Base-by-base conservation (phyloP, 73 alveolate genomes). In the Paramecium sonneborni region DNA sequence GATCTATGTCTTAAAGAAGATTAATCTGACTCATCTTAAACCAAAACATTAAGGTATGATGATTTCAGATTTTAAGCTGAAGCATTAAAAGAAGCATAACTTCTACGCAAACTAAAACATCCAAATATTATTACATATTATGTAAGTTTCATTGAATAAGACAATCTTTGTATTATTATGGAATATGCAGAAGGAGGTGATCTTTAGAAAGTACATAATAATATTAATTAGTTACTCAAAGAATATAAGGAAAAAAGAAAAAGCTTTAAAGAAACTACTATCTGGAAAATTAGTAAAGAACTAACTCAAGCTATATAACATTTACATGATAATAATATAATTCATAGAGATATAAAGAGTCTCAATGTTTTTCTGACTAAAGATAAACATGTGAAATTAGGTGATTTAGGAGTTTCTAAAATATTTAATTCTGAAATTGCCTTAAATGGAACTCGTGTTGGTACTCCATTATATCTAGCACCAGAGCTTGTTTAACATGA, bases 171-270 rank as follows among this genome's bases (percentile, higher is more conserved):
- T 70, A 98, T 98, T 43, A 92, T 98, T 23, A 98, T 98, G 99
- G 99, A 98, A 92, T 98, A 94, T 79, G 99, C 99, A 0, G 98
- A 95, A 69, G 95, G 97, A 41, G 99, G 99, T 0, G 99, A 98
- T 93, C 93, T 98, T 48, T 95, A 96, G 82, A 92, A 95, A 56
- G 97, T 97, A 85, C 91, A 69, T 76, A 85, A 57, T 3, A 28
- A 18, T 35, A 6, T 35, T 2, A 37, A 21, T 12, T 72, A 93
- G 87, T 70, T 93, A 30, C 82, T 93, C 28, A 69, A 58, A 56
- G 68, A 84, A 11, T 93, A 86, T 28, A 79, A 91, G 39, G 94
- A 93, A 21, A 82, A 48, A 39, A 93, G 93, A 41, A 85, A 76
- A 55, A n/a, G 67, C 57, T 57, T 93, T 11, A 48, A 90, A 38